phyloP scores from a whole-genome alignment of 768 basidiomycete species.

The Kwoniella europaea region DNA sequence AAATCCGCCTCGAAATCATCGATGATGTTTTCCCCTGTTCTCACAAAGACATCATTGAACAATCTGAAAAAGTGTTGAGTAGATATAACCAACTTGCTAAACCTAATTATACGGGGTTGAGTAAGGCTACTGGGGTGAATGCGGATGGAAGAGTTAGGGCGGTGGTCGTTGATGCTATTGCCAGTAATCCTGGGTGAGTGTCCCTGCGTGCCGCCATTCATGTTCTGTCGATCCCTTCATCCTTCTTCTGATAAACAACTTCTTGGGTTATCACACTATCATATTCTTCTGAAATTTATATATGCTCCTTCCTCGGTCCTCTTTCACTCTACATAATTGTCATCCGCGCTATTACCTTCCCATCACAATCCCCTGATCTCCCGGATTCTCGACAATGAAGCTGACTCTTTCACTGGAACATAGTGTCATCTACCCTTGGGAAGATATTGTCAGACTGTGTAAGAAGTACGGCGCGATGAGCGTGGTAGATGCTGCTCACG shows the following conservation, averaged over 20 bases:
- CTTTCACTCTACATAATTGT: neutral
- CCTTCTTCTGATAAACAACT: neutral
- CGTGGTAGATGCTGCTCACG: conserved; percentile 80
- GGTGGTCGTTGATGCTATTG: conserved; percentile 72
- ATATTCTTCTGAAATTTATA: too few species aligned
- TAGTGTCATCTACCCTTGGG: conserved; percentile 70
- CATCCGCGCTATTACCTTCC: too few species aligned
- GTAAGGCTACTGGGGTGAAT: conserved; percentile 39
- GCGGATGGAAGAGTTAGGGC: conserved; percentile 63
- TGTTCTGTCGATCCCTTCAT: neutral
- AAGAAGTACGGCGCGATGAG: conserved; percentile 68
- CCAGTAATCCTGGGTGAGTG: conserved; percentile 65
- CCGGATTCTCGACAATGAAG: neutral
- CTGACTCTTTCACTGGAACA: neutral
- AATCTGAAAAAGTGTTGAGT: conserved; percentile 42
- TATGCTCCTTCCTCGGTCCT: too few species aligned
- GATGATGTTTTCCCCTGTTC: conserved; percentile 66
- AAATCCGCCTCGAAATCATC: conserved; percentile 65
- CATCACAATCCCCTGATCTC: too few species aligned
- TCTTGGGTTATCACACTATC: too few species aligned
- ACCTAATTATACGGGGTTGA: conserved; percentile 47
- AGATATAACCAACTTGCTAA: conserved; percentile 43
- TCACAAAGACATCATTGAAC: conserved; percentile 64
- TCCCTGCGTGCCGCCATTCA: neutral
- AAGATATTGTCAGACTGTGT: conserved; percentile 70